A percentile compares a stretch with the other conserved stretches of the same genome.
Conservation (phyloP, 1,139 yeast genomes). For the Taiozyma sp. region DNA sequence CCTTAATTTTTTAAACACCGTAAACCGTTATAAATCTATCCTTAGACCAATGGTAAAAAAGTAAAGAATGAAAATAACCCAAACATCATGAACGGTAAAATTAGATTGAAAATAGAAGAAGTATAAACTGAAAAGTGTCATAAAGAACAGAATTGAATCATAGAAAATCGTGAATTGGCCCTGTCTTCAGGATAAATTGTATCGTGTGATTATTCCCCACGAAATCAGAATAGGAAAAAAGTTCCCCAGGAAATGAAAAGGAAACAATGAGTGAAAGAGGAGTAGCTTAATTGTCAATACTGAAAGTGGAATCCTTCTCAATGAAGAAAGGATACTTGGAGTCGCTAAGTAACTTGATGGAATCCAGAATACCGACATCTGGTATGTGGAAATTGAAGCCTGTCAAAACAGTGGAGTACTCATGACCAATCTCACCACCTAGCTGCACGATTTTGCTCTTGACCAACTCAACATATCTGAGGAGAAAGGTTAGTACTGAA, state of each 20-base stretch:
- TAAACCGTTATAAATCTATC: not conserved
- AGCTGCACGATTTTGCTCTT: conserved; percentile 27
- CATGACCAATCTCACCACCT: conserved; percentile 36
- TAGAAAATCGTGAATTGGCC: not conserved
- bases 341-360: conserved; percentile 15
- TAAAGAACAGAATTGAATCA: not conserved
- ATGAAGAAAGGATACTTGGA: conserved; percentile 33
- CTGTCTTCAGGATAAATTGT: not conserved
- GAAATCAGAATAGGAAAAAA: not conserved
- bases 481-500: not conserved
- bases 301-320: conserved; percentile 33
- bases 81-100: not conserved
- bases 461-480: conserved; percentile 22
- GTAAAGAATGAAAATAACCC: no score
- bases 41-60: no score
- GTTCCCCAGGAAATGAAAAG: not conserved
- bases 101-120: not conserved
- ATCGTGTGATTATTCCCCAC: not conserved
- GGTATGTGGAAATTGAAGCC: conserved; percentile 35
- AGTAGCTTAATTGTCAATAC: conserved; percentile 8
- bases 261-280: not conserved
- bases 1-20: not conserved
- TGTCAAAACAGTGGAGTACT: conserved; percentile 33
- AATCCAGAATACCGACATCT: conserved; percentile 20
- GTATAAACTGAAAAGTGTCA: not conserved